Evolutionary conservation across 805 yeast species (phyloP), one percentile per base, ranked within the genome.

Genomic region (Wickerhamomyces silvicola): DNA sequence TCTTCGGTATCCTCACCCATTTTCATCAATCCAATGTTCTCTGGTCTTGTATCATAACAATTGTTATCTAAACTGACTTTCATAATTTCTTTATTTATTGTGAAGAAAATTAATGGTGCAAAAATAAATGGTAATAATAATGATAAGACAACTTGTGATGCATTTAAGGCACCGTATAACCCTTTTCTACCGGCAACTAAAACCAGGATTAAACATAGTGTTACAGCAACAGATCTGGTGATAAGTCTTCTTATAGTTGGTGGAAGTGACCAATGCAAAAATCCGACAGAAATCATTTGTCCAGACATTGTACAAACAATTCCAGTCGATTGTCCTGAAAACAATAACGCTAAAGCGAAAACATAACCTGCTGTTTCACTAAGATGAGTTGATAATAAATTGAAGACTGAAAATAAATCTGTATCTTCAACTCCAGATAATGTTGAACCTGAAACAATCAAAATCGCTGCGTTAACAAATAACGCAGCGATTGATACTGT

Each of bases 251-350:
- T 70, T 9, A 82, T 58, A 32, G 84, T 84, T 5, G 96, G 95
- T 11, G 86, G 75, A 31, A 87, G 66, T 7, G 81, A 64, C 84
- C 95, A 83, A 42, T 72, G 70, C 26, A 84, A 65, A 48, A 86
- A 88, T 2, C 97, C 97, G 57, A 87, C 97, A 52, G 85, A 78
- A 9, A 87, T 92, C 85, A 86, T 85, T 56, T 87, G 97, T 12
- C 95, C 95, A 7, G 95, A 87, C 40, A 87, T 65, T 0, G 97
- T 87, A 54, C 94, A 86, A n/a, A 87, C 95, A 20, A 90, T 83
- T 22, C 96, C 97, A 2, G 96, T 95, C 54, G 88, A 78, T 50
- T 87, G 87, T 10, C 97, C 97, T 2, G 84, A 75, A 38, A 84
- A 80, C 27, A 88, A 60, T 45, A 88, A 66, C 1, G 96, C 97